Percentiles rank a stretch among this genome's conserved stretches.
phyloP scores from a whole-genome alignment of 139 green algal genomes.

The Chlorella vulgaris region DNA sequence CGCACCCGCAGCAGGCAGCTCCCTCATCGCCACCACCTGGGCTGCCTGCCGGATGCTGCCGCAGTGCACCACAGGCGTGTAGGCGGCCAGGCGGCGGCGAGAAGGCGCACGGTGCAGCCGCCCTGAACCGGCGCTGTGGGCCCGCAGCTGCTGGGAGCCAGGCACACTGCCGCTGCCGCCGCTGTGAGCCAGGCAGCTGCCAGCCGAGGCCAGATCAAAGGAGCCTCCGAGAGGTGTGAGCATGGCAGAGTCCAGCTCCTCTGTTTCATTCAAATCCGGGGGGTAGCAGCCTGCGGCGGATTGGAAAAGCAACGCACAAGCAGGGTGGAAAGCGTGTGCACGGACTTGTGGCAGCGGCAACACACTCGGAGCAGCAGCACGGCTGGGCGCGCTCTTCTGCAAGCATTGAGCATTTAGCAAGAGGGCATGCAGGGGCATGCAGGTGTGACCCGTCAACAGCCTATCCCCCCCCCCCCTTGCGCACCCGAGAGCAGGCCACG shows the following conservation, averaged over 20 bases:
- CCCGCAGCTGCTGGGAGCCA: no score
- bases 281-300: conserved; percentile 9
- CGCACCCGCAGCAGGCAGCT: conserved; percentile 17
- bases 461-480: background rate
- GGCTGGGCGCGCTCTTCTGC: no score
- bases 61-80: conserved; percentile 73
- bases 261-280: background rate
- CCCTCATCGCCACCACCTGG: conserved; percentile 45
- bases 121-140: background rate
- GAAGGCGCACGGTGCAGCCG: background rate
- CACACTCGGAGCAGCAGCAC: no score
- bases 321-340: no score
- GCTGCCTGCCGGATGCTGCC: conserved; percentile 75
- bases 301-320: no score
- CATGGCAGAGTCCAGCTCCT: background rate
- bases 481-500: conserved; percentile 78
- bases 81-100: conserved; percentile 14
- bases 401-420: no score
- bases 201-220: background rate
- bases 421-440: no score
- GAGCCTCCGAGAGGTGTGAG: background rate
- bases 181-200: background rate
- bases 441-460: no score
- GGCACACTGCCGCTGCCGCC: background rate
- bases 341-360: no score